Conservation (phyloP, 352 stramenopile species). For the Globisporangium takayamanum region DNA sequence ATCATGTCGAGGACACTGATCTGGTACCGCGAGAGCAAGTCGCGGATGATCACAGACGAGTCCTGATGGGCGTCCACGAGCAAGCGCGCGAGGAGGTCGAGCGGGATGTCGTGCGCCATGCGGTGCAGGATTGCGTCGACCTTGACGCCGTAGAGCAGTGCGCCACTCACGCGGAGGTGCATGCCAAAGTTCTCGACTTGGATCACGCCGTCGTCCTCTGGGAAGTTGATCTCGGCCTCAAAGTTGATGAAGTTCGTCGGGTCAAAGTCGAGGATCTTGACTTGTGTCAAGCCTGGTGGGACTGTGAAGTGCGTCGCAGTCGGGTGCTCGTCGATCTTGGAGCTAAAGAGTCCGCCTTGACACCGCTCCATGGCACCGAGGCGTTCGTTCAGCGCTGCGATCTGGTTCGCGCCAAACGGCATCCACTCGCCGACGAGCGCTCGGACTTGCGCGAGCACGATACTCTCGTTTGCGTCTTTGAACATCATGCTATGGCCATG, state of each 20-base stretch:
- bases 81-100: conserved; percentile 93
- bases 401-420: conserved; percentile 96
- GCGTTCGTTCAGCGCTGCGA: conserved; percentile 95
- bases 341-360: conserved; percentile 95
- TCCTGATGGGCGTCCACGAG: conserved; percentile 96
- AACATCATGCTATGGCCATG: conserved; percentile 85
- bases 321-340: conserved; percentile 85
- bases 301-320: conserved; percentile 85
- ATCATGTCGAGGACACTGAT: conserved; percentile 93
- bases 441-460: conserved; percentile 94
- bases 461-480: conserved; percentile 92
- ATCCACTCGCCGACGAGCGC: conserved; percentile 97
- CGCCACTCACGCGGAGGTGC: conserved; percentile 69
- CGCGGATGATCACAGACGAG: conserved; percentile 93
- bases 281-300: conserved; percentile 90
- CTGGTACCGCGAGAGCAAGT: conserved; percentile 94
- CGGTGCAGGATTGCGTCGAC: conserved; percentile 97
- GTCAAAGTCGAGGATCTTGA: conserved; percentile 97
- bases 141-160: conserved; percentile 74
- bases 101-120: conserved; percentile 93
- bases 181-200: conserved; percentile 97
- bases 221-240: conserved; percentile 96
- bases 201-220: conserved; percentile 90
- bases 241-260: conserved; percentile 98
- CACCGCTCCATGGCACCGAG: conserved; percentile 94